Evolutionary conservation across 1,284 basidiomycete species (phyloP).

Genomic region (Boletus hoseneyae): DNA sequence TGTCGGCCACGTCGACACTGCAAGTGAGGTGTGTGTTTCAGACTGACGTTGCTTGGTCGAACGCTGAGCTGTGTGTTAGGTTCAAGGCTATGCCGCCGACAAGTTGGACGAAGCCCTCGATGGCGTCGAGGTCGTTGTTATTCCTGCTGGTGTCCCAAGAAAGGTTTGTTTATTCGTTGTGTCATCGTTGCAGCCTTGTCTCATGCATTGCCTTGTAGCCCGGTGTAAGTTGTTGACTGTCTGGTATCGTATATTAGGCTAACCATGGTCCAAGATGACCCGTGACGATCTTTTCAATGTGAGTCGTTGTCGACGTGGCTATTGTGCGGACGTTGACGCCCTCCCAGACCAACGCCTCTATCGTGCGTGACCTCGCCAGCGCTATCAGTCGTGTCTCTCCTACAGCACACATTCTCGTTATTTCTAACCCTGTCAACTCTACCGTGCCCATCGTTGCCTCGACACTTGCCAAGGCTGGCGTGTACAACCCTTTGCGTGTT

Average conservation of each 20-base stretch:
- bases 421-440: constrained; percentile 95
- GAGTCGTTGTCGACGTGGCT: constrained; percentile 31
- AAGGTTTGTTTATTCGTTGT: constrained; percentile 57
- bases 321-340: background rate
- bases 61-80: constrained; percentile 42
- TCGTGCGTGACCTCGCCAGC: constrained; percentile 93
- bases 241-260: constrained; percentile 8
- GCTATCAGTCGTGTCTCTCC: constrained; percentile 86
- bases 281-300: constrained; percentile 99
- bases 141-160: constrained; percentile 95
- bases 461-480: constrained; percentile 90
- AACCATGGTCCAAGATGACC: constrained; percentile 66
- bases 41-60: background rate
- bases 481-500: constrained; percentile 79
- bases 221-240: constrained; percentile 52
- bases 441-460: constrained; percentile 97
- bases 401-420: constrained; percentile 90
- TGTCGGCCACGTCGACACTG: constrained; percentile 91
- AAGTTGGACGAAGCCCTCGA: constrained; percentile 85
- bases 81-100: constrained; percentile 78
- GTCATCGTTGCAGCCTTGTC: constrained; percentile 15
- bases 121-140: constrained; percentile 88
- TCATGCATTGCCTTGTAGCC: constrained; percentile 46
- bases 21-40: constrained; percentile 61
- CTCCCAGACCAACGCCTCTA: constrained; percentile 84